Evolutionary conservation across 2,329 filamentous ascomycete species (phyloP).

Genomic region (Alternaria sp.): DNA sequence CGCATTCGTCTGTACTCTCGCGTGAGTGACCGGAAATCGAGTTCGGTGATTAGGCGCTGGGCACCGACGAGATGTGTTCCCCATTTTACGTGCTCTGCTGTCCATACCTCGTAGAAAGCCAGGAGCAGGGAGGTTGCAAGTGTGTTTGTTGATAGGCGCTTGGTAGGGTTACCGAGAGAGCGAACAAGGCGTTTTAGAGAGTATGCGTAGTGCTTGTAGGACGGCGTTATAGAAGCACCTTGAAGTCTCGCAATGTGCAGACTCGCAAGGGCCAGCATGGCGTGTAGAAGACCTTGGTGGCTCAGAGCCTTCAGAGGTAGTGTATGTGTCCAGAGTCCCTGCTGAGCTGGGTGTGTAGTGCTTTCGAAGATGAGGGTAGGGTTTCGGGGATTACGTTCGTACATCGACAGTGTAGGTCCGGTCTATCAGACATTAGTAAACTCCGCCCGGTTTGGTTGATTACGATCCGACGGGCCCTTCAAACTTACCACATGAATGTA

Average conservation of each 20-base stretch:
- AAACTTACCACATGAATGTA: conserved; percentile 75
- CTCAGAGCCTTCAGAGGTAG: conserved; percentile 80
- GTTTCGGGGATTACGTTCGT: conserved; percentile 81
- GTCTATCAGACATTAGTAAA: conserved; percentile 55
- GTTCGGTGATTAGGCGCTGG: conserved; percentile 79
- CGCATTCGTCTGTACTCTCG: conserved; percentile 71
- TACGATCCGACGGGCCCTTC: background rate
- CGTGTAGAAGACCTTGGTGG: conserved; percentile 86
- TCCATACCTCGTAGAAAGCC: conserved; percentile 93
- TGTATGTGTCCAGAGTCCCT: conserved; percentile 70
- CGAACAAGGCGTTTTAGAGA: conserved; percentile 79
- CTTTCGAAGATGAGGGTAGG: conserved; percentile 69
- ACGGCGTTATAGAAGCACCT: conserved; percentile 74
- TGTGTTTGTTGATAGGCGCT: conserved; percentile 77
- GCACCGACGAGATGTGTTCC: conserved; percentile 89
- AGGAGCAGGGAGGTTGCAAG: conserved; percentile 87
- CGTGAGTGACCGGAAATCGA: conserved; percentile 77
- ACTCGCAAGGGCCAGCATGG: conserved; percentile 85
- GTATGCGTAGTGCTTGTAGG: conserved; percentile 90
- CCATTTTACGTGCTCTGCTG: conserved; percentile 94
- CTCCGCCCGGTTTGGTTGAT: background rate
- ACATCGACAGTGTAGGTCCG: conserved; percentile 83
- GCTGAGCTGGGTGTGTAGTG: conserved; percentile 34
- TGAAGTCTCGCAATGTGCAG: conserved; percentile 88
- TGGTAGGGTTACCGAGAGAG: conserved; percentile 73